Evolutionary conservation across 106 monocot genomes (phyloP), one percentile per base, ranked within the genome.

Genomic region (Dendrobium nobile): DNA sequence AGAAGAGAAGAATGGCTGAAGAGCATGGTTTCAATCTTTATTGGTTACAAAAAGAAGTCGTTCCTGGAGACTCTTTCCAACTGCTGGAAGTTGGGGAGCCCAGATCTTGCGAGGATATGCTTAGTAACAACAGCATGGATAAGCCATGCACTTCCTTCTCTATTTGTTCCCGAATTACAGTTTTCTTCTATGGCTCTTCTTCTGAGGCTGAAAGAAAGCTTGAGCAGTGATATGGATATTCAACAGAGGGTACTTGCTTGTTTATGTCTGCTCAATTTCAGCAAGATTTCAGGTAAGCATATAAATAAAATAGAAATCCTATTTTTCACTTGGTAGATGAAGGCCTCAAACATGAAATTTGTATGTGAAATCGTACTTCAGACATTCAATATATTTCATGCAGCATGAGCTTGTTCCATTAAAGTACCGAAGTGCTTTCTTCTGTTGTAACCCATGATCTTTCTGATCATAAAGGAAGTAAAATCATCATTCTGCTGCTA

Each of bases 121-220:
- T 75, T 88, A 72, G 77, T 72, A 13, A 88, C 87, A 80, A 82
- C 73, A 1, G 85, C 84, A 75, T 86, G 90, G 90, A 37, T 90
- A 54, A 90, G 85, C 80, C 85, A 75, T 28, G 77, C 84, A 78
- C 77, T 90, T n/a, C 48, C 74, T 10, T 84, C 81, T 24, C 43
- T 84, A 4, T 47, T 81, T 56, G 22, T 74, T 40, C 47, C 82
- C 13, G 82, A 82, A 18, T 58, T 67, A 17, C 80, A 85, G 47
- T 42, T 84, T 41, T 77, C 82, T n/a, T 44, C 75, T 54, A 84
- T 76, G 27, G 67, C 20, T 58, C 82, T 90, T 67, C 45, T 88
- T 17, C 87, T 79, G 24, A 64, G 77, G 54, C 74, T 87, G 41
- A 85, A 81, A 31, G 84, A 79, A 75, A 79, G 51, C 44, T 72